Evolutionary conservation across 441 rosid genomes (phyloP).

Genomic region (Raphanus hybrid): DNA sequence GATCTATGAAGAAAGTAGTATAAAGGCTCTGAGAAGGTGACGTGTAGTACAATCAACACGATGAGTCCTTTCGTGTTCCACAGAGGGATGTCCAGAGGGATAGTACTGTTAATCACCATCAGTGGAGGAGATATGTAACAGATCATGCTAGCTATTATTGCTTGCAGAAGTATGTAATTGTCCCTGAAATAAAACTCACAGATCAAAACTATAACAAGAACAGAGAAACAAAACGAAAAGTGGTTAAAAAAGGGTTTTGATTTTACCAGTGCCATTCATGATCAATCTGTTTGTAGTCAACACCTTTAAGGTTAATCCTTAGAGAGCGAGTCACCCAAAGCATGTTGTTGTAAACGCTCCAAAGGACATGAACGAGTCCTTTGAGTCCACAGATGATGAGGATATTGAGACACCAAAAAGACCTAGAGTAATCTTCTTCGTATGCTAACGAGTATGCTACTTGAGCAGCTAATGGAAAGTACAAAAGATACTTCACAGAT

Average conservation of each 20-base stretch:
- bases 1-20: conserved; percentile 69
- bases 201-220: conserved; percentile 3
- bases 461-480: conserved; percentile 73
- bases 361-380: conserved; percentile 40
- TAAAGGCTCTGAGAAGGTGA: conserved; percentile 81
- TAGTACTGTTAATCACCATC: conserved; percentile 34
- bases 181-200: conserved; percentile 65
- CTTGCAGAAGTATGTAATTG: conserved; percentile 83
- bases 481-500: conserved; percentile 67
- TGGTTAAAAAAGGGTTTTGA: not conserved
- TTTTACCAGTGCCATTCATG: conserved; percentile 91
- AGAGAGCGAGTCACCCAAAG: conserved; percentile 62
- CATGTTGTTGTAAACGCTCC: conserved; percentile 62
- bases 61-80: conserved; percentile 77
- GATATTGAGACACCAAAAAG: conserved; percentile 68
- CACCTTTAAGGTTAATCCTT: conserved; percentile 65
- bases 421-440: conserved; percentile 48
- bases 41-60: conserved; percentile 62
- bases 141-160: conserved; percentile 58
- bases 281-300: conserved; percentile 90
- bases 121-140: conserved; percentile 58
- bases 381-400: conserved; percentile 59
- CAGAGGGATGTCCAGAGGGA: conserved; percentile 33
- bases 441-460: conserved; percentile 51
- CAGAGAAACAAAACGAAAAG: conserved; percentile 1